Base-by-base conservation (phyloP, 495 filamentous ascomycete genomes). In the Penicillium riverlandense region DNA sequence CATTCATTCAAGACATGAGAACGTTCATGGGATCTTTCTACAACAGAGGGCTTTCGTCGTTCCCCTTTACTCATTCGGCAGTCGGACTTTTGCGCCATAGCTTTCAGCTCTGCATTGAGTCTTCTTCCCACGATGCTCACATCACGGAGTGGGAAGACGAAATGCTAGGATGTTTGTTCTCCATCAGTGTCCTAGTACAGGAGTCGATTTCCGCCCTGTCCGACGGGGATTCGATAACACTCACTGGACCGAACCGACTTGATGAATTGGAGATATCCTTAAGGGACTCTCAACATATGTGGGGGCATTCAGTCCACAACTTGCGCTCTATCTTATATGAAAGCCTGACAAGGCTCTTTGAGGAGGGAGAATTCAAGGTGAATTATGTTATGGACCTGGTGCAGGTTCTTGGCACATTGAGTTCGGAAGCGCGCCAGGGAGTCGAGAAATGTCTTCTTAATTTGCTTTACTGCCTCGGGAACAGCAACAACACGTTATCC, bases 1-100 rank as follows among this genome's bases (percentile, higher is more conserved):
- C 58, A 30, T 62, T 62, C 31, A 54, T 62, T 6, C 58, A 62
- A 37, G 58, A 62, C 28, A 54, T 62, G 50, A 45, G 58, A 16
- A 59, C 47, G 2, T 50, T 62, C 27, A 58, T 59, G 58, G 55
- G 49, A 27, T 53, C 49, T 22, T 50, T 62, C 6, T 54, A 56
- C 16, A 35, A 28, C 1, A 38, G 36, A 12, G 55, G 52, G 0
- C 43, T 62, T 1, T 45, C 45, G 12, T 12, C 37, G 2, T 59
- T 42, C 13, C 49, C 52, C 2, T 49, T 41, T 1, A 34, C 50
- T 27, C 45, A 59, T 38, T 47, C 45, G 9, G 58, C 58, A 6
- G 50, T 58, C 11, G 35, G 35, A 8, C 45, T 56, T 12, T 30
- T 62, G 4, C 55, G 55, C 6, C 22, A 40, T n/a, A 30, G 45